Evolutionary conservation across 202 grass and related monocot species (phyloP), one percentile per base, ranked within the genome.

Genomic region (Hordeum pubiflorum): DNA sequence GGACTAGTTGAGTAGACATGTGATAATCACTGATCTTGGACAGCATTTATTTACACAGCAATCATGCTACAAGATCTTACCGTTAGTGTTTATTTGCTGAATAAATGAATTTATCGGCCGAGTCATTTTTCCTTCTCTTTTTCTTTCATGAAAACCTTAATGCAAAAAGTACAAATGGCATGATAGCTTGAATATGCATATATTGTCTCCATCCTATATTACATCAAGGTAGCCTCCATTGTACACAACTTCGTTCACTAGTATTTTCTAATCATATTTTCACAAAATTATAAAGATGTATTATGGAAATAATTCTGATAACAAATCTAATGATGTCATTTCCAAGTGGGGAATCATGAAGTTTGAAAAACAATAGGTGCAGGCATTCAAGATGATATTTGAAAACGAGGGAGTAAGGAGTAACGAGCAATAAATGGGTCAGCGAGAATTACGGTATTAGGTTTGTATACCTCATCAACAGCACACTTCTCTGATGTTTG

Each of bases 391-490:
- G 18, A 71, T 14, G 7, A 23, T 27, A 70, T 80, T 32, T 59
- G n/a, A 72, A 4, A 61, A 61, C 12, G 9, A 81, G 38, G 67
- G 57, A 63, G n/a, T 50, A 75, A 34, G 58, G 36, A 70, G 55
- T 54, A 63, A 39, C 40, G 31, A 82, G 71, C 77, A 71, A 41
- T 33, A 85, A 74, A 75, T 67, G 9, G 9, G 82, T 82, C 29
- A 56, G 32, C 21, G 74, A 14, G 59, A 73, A 58, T n/a, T 27
- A 26, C 68, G 37, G 34, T 75, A 83, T 68, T 54, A 58, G 17
- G 61, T 76, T 68, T 6, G 1, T 12, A 69, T 85, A 89, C 83
- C 87, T 89, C 79, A 82, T 82, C 77, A 68, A 43, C 48, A 23
- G 21, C 6, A 31, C 18, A 38, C 9, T 73, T 38, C 60, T 74